Percentiles rank a stretch among this genome's conserved stretches.
Evolutionary conservation across 1,139 yeast species (phyloP).

Genomic region (Maudiozyma humilis): DNA sequence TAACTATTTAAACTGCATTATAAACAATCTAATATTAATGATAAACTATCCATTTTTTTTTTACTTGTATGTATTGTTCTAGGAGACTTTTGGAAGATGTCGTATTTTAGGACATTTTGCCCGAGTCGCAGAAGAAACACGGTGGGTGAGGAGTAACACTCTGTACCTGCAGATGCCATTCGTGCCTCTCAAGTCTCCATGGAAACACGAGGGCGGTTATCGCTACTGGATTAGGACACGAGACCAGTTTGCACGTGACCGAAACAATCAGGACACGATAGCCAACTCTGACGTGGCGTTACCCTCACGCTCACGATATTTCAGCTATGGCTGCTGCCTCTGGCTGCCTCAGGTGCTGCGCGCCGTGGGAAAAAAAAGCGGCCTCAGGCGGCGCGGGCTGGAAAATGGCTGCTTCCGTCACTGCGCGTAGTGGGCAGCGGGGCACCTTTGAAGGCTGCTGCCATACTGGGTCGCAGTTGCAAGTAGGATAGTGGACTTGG

Average conservation of each 20-base stretch:
- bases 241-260: background rate
- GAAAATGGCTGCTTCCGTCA: too few species aligned
- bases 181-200: background rate
- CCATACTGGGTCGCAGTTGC: too few species aligned
- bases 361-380: too few species aligned
- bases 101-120: background rate
- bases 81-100: background rate
- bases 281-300: background rate
- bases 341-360: too few species aligned
- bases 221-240: background rate
- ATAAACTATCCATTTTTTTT: background rate
- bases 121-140: background rate
- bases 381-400: too few species aligned
- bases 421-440: too few species aligned
- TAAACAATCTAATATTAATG: background rate
- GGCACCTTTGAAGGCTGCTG: too few species aligned
- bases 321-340: too few species aligned
- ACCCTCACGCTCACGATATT: too few species aligned
- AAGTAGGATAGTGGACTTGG: too few species aligned
- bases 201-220: background rate
- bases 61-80: background rate
- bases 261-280: background rate
- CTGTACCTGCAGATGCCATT: background rate
- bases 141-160: too few species aligned
- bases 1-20: slow-evolving; percentile 3